Conservation (phyloP, 345 rosid species). For the Citropsis articulata region DNA sequence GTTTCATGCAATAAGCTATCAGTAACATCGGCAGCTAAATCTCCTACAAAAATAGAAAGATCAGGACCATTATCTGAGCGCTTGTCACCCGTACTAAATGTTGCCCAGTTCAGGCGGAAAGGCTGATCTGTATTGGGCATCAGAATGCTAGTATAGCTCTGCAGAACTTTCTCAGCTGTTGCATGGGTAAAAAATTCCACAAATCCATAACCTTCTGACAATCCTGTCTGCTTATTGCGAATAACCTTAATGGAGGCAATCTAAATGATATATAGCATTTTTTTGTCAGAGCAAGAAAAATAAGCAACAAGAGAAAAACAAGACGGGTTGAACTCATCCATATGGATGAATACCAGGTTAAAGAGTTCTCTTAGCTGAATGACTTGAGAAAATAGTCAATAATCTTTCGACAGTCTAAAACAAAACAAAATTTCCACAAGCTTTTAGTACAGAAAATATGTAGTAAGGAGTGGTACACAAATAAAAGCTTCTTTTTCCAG, state of each 20-base stretch:
- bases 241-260: constrained; percentile 85
- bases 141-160: constrained; percentile 52
- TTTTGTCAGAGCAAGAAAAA: constrained; percentile 1
- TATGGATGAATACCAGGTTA: background rate
- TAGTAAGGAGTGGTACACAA: background rate
- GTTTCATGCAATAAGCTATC: constrained; percentile 72
- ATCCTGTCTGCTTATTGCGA: constrained; percentile 85
- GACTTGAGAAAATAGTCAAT: background rate
- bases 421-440: background rate
- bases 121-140: constrained; percentile 87
- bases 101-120: constrained; percentile 98
- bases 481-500: background rate
- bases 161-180: constrained; percentile 85
- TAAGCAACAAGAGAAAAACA: background rate
- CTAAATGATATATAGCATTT: constrained; percentile 31
- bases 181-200: constrained; percentile 81
- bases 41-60: constrained; percentile 95
- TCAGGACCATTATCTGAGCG: constrained; percentile 83
- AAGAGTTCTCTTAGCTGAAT: background rate
- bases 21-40: constrained; percentile 89
- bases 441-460: background rate
- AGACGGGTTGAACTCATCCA: background rate
- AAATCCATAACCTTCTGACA: constrained; percentile 93
- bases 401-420: background rate
- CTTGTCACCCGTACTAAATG: constrained; percentile 87